Evolutionary conservation across 192 early-diverging fungal species (phyloP).

Genomic region (Diversispora eburnea): DNA sequence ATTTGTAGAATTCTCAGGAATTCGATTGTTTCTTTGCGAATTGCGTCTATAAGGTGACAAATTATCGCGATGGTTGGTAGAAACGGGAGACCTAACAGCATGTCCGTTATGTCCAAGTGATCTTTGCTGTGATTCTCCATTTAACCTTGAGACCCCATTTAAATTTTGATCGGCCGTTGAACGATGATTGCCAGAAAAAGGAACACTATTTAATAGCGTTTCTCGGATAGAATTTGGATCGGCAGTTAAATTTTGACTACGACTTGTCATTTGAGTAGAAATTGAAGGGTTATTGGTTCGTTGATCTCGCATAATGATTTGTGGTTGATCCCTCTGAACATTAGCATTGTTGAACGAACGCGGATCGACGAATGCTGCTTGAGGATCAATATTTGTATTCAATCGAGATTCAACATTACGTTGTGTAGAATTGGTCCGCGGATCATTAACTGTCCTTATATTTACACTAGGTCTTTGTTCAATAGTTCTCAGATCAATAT

Average conservation of each 20-base stretch:
- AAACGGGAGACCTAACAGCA: no score
- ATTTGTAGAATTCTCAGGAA: no score
- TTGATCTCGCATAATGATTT: background rate
- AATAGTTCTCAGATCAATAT: background rate
- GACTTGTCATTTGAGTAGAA: background rate
- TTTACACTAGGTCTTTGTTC: background rate
- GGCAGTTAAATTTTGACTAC: background rate
- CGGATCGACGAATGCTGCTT: background rate
- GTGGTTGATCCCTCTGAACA: background rate
- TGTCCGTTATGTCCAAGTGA: no score
- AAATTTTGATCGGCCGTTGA: background rate
- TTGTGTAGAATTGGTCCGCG: no score
- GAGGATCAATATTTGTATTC: background rate
- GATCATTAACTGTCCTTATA: background rate
- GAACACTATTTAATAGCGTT: background rate
- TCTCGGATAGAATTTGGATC: slow-evolving; percentile 1
- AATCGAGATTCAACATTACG: no score
- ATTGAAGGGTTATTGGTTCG: background rate
- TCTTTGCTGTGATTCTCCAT: no score
- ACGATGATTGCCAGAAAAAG: background rate
- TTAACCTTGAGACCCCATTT: no score
- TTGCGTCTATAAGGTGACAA: no score
- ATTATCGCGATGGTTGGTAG: no score
- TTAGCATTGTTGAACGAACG: background rate
- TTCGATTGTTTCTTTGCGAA: no score